Conservation (phyloP, 768 basidiomycete species). For the Gautieria morchelliformis region DNA sequence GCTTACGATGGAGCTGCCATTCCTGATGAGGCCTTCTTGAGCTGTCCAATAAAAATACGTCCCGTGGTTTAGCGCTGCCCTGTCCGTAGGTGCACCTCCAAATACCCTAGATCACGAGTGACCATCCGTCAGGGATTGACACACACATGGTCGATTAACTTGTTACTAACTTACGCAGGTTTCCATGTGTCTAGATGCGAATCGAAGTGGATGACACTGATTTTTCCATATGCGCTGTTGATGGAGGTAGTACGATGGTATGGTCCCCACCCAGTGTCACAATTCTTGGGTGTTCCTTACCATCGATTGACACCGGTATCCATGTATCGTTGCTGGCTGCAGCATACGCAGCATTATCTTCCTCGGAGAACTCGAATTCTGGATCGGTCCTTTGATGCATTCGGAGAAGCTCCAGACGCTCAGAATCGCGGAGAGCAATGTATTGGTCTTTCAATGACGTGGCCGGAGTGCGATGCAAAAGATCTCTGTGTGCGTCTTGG, state of each 20-base stretch:
- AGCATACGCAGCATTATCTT: constrained; percentile 1
- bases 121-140: no score
- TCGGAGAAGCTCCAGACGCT: constrained; percentile 7
- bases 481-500: constrained; percentile 58
- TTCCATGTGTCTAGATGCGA: constrained; percentile 45
- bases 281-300: constrained; percentile 67
- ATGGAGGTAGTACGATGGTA: constrained; percentile 70
- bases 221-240: constrained; percentile 65
- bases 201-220: constrained; percentile 82
- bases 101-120: constrained; percentile 31
- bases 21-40: constrained; percentile 69
- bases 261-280: constrained; percentile 86
- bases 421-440: neutral
- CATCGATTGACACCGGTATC: constrained; percentile 58
- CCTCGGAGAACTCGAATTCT: neutral
- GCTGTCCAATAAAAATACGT: constrained; percentile 89
- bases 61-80: constrained; percentile 76
- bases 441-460: constrained; percentile 32
- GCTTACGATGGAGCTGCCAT: constrained; percentile 80
- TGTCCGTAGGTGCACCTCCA: constrained; percentile 61
- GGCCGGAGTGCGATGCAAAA: constrained; percentile 55
- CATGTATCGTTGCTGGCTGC: constrained; percentile 51
- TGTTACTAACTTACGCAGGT: constrained; percentile 1
- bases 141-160: constrained; percentile 17
- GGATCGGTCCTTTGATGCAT: neutral